Evolutionary conservation across 2,329 filamentous ascomycete genomes (phyloP).

Genomic region (Stachybotrys chlorohalonatus): DNA sequence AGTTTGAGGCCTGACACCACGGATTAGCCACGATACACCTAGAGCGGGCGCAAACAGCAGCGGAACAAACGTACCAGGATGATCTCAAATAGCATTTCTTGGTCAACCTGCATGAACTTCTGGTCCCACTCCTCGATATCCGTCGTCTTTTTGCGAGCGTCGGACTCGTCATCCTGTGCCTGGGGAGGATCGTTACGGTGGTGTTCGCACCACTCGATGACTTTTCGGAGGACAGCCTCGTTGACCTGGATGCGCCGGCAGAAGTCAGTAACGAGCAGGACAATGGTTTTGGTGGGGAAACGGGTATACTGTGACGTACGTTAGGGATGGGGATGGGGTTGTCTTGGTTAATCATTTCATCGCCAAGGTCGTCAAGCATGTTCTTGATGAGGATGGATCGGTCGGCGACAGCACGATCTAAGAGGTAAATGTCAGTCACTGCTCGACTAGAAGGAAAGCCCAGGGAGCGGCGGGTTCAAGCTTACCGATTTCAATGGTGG

Average conservation of each 20-base stretch:
- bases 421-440: constrained; percentile 3
- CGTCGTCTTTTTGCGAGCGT: constrained; percentile 94
- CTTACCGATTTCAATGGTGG: constrained; percentile 38
- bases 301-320: constrained; percentile 32
- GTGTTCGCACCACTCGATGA: constrained; percentile 96
- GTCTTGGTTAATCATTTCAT: constrained; percentile 37
- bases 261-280: constrained; percentile 6
- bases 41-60: background rate
- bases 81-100: constrained; percentile 99
- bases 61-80: constrained; percentile 63
- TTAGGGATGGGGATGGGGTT: constrained; percentile 86
- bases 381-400: constrained; percentile 96
- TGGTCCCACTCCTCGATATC: constrained; percentile 99
- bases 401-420: constrained; percentile 78
- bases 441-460: constrained; percentile 1
- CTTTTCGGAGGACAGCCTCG: constrained; percentile 87
- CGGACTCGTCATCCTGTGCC: constrained; percentile 78
- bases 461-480: constrained; percentile 6
- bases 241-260: constrained; percentile 54
- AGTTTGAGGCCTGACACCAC: constrained; percentile 72
- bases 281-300: constrained; percentile 3
- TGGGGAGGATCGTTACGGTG: constrained; percentile 84
- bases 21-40: constrained; percentile 11
- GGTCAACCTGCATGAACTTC: constrained; percentile 99
- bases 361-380: constrained; percentile 89